phyloP scores from a whole-genome alignment of 2,329 filamentous ascomycete genomes.

The Claviceps africana region DNA sequence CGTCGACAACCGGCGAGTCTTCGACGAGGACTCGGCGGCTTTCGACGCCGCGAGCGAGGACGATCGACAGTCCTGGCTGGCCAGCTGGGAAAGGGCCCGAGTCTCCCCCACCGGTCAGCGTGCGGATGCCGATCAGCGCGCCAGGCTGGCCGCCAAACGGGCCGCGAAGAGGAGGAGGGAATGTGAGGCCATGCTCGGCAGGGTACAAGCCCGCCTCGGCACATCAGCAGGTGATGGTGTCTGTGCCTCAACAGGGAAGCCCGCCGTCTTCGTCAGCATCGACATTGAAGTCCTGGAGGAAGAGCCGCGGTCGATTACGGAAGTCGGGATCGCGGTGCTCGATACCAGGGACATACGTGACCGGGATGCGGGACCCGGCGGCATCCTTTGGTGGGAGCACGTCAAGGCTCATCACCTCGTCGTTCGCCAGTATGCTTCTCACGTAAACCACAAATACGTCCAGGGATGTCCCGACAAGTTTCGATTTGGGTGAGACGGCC shows the following conservation, averaged over 20 bases:
- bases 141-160: neutral
- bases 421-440: conserved; percentile 51
- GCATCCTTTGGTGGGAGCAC: conserved; percentile 49
- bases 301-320: conserved; percentile 54
- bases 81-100: conserved; percentile 3
- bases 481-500: conserved; percentile 54
- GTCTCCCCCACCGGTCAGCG: conserved; percentile 25
- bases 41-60: conserved; percentile 14
- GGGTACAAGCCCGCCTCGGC: conserved; percentile 58
- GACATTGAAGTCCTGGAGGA: conserved; percentile 75
- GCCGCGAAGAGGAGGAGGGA: conserved; percentile 27
- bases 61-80: neutral
- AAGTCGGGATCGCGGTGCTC: conserved; percentile 71
- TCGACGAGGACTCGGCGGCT: conserved; percentile 16
- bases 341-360: conserved; percentile 48
- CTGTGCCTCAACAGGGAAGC: neutral
- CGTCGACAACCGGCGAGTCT: neutral
- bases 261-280: conserved; percentile 54
- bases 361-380: conserved; percentile 45
- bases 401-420: conserved; percentile 65
- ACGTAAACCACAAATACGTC: conserved; percentile 56
- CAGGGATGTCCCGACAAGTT: conserved; percentile 60
- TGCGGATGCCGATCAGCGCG: neutral
- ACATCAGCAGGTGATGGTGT: conserved; percentile 20
- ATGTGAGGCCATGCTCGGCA: conserved; percentile 41